phyloP scores from a whole-genome alignment of 495 filamentous ascomycete species.

The Astrothelium macrocarpum region DNA sequence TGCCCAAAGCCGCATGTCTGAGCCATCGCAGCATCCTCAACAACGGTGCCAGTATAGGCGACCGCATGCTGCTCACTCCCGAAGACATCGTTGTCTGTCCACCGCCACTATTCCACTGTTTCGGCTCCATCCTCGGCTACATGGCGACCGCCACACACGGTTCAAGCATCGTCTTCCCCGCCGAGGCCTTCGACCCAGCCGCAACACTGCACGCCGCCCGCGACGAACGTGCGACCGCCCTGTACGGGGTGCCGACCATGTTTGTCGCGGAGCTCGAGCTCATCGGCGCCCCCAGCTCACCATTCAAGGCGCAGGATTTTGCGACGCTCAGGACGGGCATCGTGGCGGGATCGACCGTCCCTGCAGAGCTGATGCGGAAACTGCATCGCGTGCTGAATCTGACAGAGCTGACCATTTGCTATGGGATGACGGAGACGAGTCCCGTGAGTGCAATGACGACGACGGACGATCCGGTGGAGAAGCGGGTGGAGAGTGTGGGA shows the following conservation, averaged over 20 bases:
- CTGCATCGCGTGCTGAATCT: constrained; percentile 69
- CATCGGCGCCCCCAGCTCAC: constrained; percentile 33
- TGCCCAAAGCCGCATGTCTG: constrained; percentile 87
- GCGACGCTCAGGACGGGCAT: constrained; percentile 77
- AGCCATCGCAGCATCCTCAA: constrained; percentile 80
- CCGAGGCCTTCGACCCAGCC: constrained; percentile 74
- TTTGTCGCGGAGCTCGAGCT: constrained; percentile 80
- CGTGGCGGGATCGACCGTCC: constrained; percentile 79
- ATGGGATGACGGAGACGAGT: constrained; percentile 96
- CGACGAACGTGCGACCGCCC: constrained; percentile 67
- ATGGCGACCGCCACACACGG: constrained; percentile 88
- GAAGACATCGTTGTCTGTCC: constrained; percentile 73
- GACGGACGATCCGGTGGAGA: constrained; percentile 68
- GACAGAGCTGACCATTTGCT: constrained; percentile 84
- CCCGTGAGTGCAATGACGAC: constrained; percentile 90
- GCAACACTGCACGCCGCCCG: constrained; percentile 62
- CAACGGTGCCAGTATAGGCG: constrained; percentile 73
- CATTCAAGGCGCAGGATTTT: constrained; percentile 49
- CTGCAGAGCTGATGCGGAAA: constrained; percentile 72
- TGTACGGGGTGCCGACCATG: constrained; percentile 96
- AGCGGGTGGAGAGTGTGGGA: constrained; percentile 69
- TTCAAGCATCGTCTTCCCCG: constrained; percentile 73
- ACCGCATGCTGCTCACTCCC: constrained; percentile 67
- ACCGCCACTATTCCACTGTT: constrained; percentile 87
- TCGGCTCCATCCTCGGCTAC: constrained; percentile 82